These are phyloP conservation scores for Calonectria hawksworthii DNA, from an alignment of 2,329 filamentous ascomycete genomes.

Conservation along the genomic window DNA sequence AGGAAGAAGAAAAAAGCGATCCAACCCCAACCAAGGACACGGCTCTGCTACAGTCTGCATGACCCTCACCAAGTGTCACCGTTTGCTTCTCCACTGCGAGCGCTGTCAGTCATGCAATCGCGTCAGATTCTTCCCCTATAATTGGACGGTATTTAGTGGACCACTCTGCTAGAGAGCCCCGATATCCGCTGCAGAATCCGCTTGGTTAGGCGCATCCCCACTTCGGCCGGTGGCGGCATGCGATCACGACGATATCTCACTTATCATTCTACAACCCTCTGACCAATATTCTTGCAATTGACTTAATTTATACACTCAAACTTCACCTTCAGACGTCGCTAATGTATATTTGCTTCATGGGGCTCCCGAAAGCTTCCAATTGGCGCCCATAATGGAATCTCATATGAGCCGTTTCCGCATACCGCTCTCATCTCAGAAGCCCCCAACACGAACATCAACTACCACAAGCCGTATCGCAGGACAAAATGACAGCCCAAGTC, in stretches of 20 bases:
- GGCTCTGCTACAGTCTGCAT: neutral
- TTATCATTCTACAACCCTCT: neutral
- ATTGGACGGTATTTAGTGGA: neutral
- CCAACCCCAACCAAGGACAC: neutral
- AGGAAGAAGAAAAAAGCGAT: neutral
- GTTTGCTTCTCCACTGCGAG: neutral
- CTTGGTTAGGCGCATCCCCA: neutral
- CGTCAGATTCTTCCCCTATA: neutral
- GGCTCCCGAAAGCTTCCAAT: no score
- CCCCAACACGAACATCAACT: neutral
- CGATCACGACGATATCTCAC: neutral
- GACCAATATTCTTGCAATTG: neutral
- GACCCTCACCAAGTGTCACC: neutral
- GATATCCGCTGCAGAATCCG: neutral
- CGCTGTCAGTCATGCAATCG: neutral
- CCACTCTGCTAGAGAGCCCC: neutral
- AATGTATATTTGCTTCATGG: neutral
- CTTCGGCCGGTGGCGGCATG: neutral
- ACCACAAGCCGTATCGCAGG: no score
- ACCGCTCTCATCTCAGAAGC: neutral
- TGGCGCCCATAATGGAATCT: neutral
- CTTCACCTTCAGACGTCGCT: no score
- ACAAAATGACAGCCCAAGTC: neutral
- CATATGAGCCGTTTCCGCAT: slow-evolving; percentile 15
- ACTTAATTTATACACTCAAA: no score